Base-by-base conservation (phyloP, 129 eudicot genomes). In the Flaveria ramosissima region DNA sequence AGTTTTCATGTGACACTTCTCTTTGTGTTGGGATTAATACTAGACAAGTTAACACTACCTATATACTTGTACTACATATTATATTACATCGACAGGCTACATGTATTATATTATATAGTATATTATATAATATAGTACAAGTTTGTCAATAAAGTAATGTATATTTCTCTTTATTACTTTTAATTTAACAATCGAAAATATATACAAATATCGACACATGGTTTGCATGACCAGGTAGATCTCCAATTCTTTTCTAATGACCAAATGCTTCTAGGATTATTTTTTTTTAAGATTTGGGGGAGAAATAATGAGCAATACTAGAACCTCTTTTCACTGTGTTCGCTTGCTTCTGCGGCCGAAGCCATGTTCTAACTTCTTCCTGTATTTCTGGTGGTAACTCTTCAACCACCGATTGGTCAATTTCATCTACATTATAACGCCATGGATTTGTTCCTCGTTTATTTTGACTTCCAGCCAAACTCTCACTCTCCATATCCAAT, bases 351-450 rank as follows among this genome's bases (percentile, higher is more conserved):
- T 79, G 84, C 55, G 97, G 96, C 70, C 81, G 89, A 32, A 91
- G 67, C 89, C 85, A 86, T 9, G 83, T 85, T 32, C 83, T 78
- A 26, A 94, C 39, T 73, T 94, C 97, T 79, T 85, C 87, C 72
- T 84, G 98, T 65, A 94, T 89, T 73, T 94, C 92, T 3, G 30
- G 71, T 8, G 98, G 97, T 50, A 94, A 86, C 78, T 94, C 96
- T 6, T 88, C 80, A 56, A 94, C 39, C 68, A 91, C 86, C 39
- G 82, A 61, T 47, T 85, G 97, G 74, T 94, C 99, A 53, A 94
- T 94, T 75, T 91, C 97, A 76, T 89, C 89, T 70, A 68, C 67
- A 70, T 91, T 83, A 79, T 94, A 94, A 32, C 81, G 84, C 96
- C 98, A 91, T 26, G 76, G 36, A 70, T 75, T 50, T 23, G 73